Evolutionary conservation across 2,329 filamentous ascomycete species (phyloP).

Genomic region (Fusarium liriodendri): DNA sequence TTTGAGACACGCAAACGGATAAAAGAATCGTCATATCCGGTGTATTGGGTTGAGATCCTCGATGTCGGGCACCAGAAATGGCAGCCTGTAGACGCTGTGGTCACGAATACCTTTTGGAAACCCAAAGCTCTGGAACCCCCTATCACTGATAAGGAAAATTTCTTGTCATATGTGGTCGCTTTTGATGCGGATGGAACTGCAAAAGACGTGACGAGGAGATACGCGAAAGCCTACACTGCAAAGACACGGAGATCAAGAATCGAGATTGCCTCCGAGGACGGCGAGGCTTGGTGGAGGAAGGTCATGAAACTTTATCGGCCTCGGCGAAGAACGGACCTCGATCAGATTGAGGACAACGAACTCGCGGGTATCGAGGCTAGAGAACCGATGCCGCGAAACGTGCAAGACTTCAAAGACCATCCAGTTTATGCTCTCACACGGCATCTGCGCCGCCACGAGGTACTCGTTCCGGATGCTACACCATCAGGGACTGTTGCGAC

Average conservation of each 20-base stretch:
- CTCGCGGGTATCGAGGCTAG: constrained; percentile 75
- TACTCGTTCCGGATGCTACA: constrained; percentile 76
- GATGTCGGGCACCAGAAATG: constrained; percentile 90
- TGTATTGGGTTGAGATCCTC: constrained; percentile 96
- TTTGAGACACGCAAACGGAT: constrained; percentile 57
- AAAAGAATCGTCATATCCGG: constrained; percentile 79
- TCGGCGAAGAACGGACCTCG: constrained; percentile 67
- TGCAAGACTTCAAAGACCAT: constrained; percentile 89
- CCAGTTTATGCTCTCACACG: constrained; percentile 86
- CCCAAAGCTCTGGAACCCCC: constrained; percentile 85
- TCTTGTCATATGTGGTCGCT: constrained; percentile 83
- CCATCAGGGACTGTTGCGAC: constrained; percentile 82
- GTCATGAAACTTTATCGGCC: constrained; percentile 62
- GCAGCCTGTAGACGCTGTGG: constrained; percentile 87
- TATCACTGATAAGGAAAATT: constrained; percentile 79
- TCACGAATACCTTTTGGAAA: constrained; percentile 81
- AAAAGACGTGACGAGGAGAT: constrained; percentile 88
- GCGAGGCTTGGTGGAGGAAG: constrained; percentile 64
- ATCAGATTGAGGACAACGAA: constrained; percentile 86
- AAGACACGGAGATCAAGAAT: constrained; percentile 88
- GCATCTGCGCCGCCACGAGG: constrained; percentile 85
- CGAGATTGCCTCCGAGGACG: constrained; percentile 67
- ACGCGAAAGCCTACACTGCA: constrained; percentile 88
- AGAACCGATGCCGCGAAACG: constrained; percentile 87
- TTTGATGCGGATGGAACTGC: constrained; percentile 85